A percentile compares a stretch with the other conserved stretches of the same genome.
Conservation (phyloP, 1,284 basidiomycete species). For the Microbotryomycetes sp. region DNA sequence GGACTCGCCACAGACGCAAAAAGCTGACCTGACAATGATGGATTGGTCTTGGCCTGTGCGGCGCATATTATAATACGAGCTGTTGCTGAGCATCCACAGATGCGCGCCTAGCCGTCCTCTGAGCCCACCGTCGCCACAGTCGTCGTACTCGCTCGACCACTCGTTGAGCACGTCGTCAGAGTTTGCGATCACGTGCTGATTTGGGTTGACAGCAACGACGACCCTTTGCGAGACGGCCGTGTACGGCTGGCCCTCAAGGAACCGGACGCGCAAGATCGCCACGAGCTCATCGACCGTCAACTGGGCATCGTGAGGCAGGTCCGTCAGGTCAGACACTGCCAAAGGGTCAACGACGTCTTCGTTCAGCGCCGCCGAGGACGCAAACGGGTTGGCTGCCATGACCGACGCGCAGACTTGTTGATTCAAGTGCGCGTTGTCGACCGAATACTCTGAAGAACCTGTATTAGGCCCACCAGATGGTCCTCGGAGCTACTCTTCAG, state of each 20-base stretch:
- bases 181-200: conserved; percentile 73
- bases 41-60: conserved; percentile 89
- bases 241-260: conserved; percentile 23
- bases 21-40: conserved; percentile 67
- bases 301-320: conserved; percentile 10
- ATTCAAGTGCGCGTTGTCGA: neutral
- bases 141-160: conserved; percentile 68
- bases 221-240: conserved; percentile 28
- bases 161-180: conserved; percentile 72
- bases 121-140: conserved; percentile 50
- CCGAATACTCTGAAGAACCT: too few relatives aligned
- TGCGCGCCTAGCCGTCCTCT: conserved; percentile 55
- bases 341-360: conserved; percentile 27
- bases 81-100: conserved; percentile 80
- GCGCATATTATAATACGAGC: conserved; percentile 93
- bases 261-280: conserved; percentile 21
- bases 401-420: neutral
- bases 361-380: neutral
- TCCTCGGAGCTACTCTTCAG: too few relatives aligned
- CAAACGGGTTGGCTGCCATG: neutral
- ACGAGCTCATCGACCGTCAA: conserved; percentile 26
- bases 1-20: neutral
- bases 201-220: conserved; percentile 77
- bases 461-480: too few relatives aligned
- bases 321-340: conserved; percentile 17